Base-by-base conservation (phyloP, 192 early-diverging fungal genomes). In the Gryganskiella cystojenkinii region DNA sequence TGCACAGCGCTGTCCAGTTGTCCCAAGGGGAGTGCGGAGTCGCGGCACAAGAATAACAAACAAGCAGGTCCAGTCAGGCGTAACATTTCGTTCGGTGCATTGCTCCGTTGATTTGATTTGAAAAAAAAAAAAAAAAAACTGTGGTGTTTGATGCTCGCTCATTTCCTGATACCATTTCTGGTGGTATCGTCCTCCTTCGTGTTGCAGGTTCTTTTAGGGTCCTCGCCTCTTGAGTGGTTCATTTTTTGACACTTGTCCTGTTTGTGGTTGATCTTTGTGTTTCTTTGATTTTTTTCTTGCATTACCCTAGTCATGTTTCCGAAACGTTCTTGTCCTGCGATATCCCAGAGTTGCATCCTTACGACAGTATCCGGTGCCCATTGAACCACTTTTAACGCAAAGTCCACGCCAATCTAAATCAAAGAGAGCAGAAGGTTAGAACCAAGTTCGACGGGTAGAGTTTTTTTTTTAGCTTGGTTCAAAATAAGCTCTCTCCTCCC, bases 341-440 rank as follows among this genome's bases (percentile, higher is more conserved):
- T 89, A 70, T 89, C 88, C 88, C 88, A 89, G 27, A 89, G 70
- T 52, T 89, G 88, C 46, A 89, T 71, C 65, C 86, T 72, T 31
- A 89, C 81, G 24, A 86, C 81, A 2, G 81, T 83, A 35, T 86
- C 83, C 15, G 83, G 81, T 46, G 82, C 83, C 83, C 83, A 87
- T 45, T 86, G 82, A 34, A 89, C 81, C 17, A 83, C 81, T 61
- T 89, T 89, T 25, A 87, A 69, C 7, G 88, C 88, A 72, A 89
- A 89, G 51, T 89, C 88, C 27, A 89, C 88, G 44, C 88, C 88
- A 78, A 89, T 89, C 87, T 89, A 44, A n/a, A n/a, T n/a, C n/a
- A 54, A 25, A 3, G 52, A 54, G n/a, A 54, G 28, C 28, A 54
- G 52, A 30, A 25, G 52, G 28, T 30, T 31, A 31, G 28, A 30